A percentile compares a stretch with the other conserved stretches of the same genome.
Conservation (phyloP, 139 green algal genomes). For the Coelastrella sp. region DNA sequence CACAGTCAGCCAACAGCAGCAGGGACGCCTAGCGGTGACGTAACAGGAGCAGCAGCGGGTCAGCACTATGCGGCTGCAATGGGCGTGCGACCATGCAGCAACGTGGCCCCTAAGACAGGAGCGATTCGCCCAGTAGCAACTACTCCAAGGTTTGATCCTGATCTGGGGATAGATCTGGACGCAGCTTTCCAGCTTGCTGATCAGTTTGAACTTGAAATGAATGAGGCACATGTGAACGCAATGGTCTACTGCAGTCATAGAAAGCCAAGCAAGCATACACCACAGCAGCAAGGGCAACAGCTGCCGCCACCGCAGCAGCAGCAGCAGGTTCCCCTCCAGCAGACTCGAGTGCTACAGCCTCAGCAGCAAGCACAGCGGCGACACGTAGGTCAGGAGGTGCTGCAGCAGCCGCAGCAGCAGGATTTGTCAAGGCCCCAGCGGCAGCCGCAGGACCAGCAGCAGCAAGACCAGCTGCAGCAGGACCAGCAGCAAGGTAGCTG, state of each 20-base stretch:
- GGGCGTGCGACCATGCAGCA: background rate
- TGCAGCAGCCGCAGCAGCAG: background rate
- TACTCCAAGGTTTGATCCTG: background rate
- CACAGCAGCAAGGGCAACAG: constrained; percentile 22
- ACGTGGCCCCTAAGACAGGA: background rate
- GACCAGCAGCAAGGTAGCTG: background rate
- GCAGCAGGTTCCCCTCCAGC: background rate
- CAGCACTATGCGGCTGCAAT: too few species aligned
- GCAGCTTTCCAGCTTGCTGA: background rate
- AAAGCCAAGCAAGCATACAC: background rate
- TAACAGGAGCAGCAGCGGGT: background rate
- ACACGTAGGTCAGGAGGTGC: background rate
- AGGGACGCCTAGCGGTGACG: background rate
- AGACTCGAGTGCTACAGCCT: background rate
- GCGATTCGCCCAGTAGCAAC: background rate
- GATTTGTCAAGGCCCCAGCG: background rate
- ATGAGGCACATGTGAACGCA: background rate
- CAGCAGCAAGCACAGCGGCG: background rate
- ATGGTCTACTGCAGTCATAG: constrained; percentile 21
- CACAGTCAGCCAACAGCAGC: background rate
- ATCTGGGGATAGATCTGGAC: constrained; percentile 4
- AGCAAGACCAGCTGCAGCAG: constrained; percentile 15
- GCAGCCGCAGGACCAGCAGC: background rate
- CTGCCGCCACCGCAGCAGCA: background rate
- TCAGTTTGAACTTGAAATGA: background rate